A percentile compares a stretch with the other conserved stretches of the same genome.
These are phyloP conservation scores for Populus tomentosa DNA, from an alignment of 441 rosid species.

Conservation along the genomic window DNA sequence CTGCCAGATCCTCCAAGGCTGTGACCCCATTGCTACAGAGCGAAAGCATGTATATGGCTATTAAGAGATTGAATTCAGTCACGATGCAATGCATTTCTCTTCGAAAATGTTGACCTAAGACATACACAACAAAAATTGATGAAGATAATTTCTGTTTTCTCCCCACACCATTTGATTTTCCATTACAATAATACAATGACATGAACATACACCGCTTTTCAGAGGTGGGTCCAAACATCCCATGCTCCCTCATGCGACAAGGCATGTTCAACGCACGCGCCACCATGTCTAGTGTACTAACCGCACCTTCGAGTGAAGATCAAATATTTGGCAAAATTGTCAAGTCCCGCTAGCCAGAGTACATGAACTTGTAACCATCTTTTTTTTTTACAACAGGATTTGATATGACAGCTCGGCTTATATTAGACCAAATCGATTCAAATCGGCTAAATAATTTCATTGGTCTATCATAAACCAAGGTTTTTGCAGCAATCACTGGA, in stretches of 20 bases:
- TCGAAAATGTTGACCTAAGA: not conserved
- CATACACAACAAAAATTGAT: not conserved
- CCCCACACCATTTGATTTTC: not conserved
- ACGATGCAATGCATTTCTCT: not conserved
- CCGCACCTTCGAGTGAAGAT: constrained; percentile 12
- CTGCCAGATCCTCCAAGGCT: not conserved
- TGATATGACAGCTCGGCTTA: not conserved
- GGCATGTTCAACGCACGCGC: not conserved
- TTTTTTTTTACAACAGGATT: not conserved
- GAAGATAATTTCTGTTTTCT: not conserved
- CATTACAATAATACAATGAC: constrained; percentile 3
- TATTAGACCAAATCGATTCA: not conserved
- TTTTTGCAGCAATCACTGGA: not conserved
- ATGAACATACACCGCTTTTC: constrained; percentile 1
- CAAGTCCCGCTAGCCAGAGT: not conserved
- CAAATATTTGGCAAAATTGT: not conserved
- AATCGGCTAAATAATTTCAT: not conserved
- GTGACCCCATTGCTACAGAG: not conserved
- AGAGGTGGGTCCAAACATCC: constrained; percentile 16
- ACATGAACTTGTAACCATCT: not conserved
- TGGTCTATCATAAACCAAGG: not conserved
- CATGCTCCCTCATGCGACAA: not conserved
- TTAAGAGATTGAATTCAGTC: not conserved
- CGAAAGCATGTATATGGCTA: not conserved
- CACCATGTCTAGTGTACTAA: not conserved